phyloP scores from a whole-genome alignment of 1,284 basidiomycete genomes.

The Rhodofomes roseus region DNA sequence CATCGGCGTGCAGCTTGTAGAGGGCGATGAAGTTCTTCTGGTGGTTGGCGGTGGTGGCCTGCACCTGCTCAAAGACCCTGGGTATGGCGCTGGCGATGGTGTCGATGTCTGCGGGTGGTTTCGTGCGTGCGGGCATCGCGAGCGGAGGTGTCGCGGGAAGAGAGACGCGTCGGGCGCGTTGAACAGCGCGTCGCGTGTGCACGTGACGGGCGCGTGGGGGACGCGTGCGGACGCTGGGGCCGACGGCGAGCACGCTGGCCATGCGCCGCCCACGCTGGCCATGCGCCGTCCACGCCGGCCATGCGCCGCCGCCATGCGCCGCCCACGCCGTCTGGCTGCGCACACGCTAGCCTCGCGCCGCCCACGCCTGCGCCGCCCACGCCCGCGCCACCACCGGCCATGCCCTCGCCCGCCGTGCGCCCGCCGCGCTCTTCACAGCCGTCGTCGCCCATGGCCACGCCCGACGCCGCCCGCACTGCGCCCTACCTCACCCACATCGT shows the following conservation, averaged over 20 bases:
- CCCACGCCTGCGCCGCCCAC: background rate
- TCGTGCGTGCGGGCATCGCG: conserved; percentile 31
- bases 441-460: conserved; percentile 5
- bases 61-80: conserved; percentile 79
- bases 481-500: conserved; percentile 57
- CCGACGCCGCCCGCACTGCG: conserved; percentile 40
- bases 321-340: too few relatives aligned
- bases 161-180: background rate
- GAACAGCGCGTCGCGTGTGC: conserved; percentile 11
- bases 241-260: too few relatives aligned
- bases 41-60: conserved; percentile 81
- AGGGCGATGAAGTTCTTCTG: conserved; percentile 90
- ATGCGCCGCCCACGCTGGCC: too few relatives aligned
- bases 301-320: too few relatives aligned
- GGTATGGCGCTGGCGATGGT: conserved; percentile 35
- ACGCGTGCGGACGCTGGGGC: background rate
- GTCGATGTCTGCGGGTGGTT: conserved; percentile 30
- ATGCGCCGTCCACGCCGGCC: too few relatives aligned
- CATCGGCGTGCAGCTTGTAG: conserved; percentile 77
- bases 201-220: conserved; percentile 4
- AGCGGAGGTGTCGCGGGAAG: background rate
- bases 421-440: conserved; percentile 17
- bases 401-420: conserved; percentile 10
- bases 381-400: conserved; percentile 2
- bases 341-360: too few relatives aligned